phyloP scores from a whole-genome alignment of 2,329 filamentous ascomycete species.

The Penicillium palitans region DNA sequence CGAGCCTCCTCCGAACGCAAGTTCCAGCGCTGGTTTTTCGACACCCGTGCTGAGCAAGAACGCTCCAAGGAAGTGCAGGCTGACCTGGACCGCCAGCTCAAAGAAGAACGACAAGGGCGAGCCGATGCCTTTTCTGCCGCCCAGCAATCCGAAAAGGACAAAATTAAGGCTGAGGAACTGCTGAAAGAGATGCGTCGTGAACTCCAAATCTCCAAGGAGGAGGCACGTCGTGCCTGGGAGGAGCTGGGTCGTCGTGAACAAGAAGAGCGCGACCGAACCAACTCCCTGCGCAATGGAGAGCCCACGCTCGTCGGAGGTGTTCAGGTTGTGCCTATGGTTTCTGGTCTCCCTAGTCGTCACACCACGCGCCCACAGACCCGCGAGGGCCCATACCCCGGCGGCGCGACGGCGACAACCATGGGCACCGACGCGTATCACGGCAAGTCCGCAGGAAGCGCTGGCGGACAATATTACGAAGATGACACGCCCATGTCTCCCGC shows the following conservation, averaged over 20 bases:
- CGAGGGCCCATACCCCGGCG: slow-evolving; percentile 47
- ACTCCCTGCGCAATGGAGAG: slow-evolving; percentile 80
- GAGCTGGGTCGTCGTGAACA: slow-evolving; percentile 91
- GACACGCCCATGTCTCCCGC: slow-evolving; percentile 52
- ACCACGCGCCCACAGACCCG: slow-evolving; percentile 46
- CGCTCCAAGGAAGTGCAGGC: slow-evolving; percentile 78
- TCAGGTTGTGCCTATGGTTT: slow-evolving; percentile 90
- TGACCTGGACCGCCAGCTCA: slow-evolving; percentile 73
- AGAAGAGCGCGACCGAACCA: slow-evolving; percentile 83
- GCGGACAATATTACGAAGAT: slow-evolving; percentile 54
- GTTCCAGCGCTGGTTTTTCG: slow-evolving; percentile 98
- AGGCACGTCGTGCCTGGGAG: slow-evolving; percentile 94
- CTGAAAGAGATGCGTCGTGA: slow-evolving; percentile 91
- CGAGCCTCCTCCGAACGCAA: slow-evolving; percentile 95
- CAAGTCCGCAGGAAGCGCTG: slow-evolving; percentile 30
- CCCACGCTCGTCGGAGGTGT: slow-evolving; percentile 90
- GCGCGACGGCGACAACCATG: slow-evolving; percentile 33
- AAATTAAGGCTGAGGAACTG: slow-evolving; percentile 69
- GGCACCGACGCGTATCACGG: slow-evolving; percentile 28
- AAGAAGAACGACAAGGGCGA: slow-evolving; percentile 69
- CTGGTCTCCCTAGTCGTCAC: slow-evolving; percentile 62
- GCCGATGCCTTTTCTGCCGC: slow-evolving; percentile 67
- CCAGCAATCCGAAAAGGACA: slow-evolving; percentile 68
- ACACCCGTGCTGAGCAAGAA: slow-evolving; percentile 86
- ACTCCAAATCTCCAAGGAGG: slow-evolving; percentile 90